These are phyloP conservation scores for Ogataea haglerorum DNA, from an alignment of 805 yeast species.

Conservation along the genomic window DNA sequence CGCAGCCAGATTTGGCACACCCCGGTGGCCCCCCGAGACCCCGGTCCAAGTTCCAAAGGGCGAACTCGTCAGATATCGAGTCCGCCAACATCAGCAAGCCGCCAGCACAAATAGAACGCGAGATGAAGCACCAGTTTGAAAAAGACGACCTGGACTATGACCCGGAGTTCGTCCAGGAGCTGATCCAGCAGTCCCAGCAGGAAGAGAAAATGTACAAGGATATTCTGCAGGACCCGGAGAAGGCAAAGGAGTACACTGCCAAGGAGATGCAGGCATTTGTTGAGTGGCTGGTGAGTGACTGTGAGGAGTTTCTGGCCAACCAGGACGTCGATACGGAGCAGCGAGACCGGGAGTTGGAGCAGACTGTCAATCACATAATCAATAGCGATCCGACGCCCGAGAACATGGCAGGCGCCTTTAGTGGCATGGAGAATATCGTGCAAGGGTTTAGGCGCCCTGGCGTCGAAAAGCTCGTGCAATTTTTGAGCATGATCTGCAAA, in stretches of 20 bases:
- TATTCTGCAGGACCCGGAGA: conserved; percentile 14
- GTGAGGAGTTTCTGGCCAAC: conserved; percentile 13
- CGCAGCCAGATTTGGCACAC: not conserved
- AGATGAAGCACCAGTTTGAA: conserved; percentile 23
- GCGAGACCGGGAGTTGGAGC: conserved; percentile 1
- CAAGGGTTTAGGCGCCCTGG: conserved; percentile 21
- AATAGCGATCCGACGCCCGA: conserved; percentile 19
- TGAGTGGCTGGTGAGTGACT: conserved; percentile 30
- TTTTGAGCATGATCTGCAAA: conserved; percentile 21
- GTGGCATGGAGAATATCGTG: conserved; percentile 19
- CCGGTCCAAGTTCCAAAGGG: not conserved
- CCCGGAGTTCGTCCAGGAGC: conserved; percentile 26
- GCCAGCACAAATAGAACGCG: conserved; percentile 27
- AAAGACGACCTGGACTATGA: conserved; percentile 30
- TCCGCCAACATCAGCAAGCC: conserved; percentile 14
- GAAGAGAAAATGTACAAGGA: conserved; percentile 18
- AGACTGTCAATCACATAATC: conserved; percentile 15
- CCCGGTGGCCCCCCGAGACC: not conserved
- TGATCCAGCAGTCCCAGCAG: conserved; percentile 24
- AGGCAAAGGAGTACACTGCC: conserved; percentile 15
- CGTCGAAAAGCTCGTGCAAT: conserved; percentile 23
- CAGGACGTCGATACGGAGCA: conserved; percentile 10
- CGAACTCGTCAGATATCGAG: not conserved
- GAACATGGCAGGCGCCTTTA: conserved; percentile 22
- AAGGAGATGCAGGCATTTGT: conserved; percentile 23